Evolutionary conservation across 495 filamentous ascomycete genomes (phyloP).

Genomic region (Trichocladium antarcticum): DNA sequence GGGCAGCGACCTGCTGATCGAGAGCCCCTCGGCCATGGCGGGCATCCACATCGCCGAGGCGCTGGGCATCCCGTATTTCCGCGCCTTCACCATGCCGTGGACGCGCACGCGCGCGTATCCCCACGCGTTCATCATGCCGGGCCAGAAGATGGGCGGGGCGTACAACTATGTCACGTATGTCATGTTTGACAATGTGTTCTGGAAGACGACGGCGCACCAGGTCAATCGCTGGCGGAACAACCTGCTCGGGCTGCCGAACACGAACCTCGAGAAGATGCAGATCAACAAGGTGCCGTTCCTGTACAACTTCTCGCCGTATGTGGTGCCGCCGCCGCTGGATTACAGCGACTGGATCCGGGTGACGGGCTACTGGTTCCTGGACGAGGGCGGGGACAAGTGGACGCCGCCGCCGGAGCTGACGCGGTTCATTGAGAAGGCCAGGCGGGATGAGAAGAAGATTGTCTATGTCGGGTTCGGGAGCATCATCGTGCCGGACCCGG

Average conservation of each 20-base stretch:
- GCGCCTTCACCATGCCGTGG: constrained; percentile 99
- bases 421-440: constrained; percentile 70
- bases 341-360: constrained; percentile 97
- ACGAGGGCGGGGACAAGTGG: constrained; percentile 63
- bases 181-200: constrained; percentile 95
- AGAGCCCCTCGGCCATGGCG: constrained; percentile 94
- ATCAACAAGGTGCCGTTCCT: constrained; percentile 93
- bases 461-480: constrained; percentile 97
- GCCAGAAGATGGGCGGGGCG: constrained; percentile 82
- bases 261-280: constrained; percentile 82
- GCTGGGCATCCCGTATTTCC: constrained; percentile 86
- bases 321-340: constrained; percentile 85
- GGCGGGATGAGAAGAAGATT: constrained; percentile 73
- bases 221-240: constrained; percentile 88
- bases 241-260: constrained; percentile 64
- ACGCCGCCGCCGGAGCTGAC: constrained; percentile 61
- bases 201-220: constrained; percentile 83
- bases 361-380: constrained; percentile 96
- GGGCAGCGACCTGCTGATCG: constrained; percentile 80
- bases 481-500: constrained; percentile 85
- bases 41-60: constrained; percentile 99
- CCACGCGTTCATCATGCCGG: constrained; percentile 92
- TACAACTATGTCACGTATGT: constrained; percentile 96
- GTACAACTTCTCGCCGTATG: constrained; percentile 90
- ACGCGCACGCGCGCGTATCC: constrained; percentile 91